Conservation (phyloP, 2,329 filamentous ascomycete genomes). For the Ustulina deusta region DNA sequence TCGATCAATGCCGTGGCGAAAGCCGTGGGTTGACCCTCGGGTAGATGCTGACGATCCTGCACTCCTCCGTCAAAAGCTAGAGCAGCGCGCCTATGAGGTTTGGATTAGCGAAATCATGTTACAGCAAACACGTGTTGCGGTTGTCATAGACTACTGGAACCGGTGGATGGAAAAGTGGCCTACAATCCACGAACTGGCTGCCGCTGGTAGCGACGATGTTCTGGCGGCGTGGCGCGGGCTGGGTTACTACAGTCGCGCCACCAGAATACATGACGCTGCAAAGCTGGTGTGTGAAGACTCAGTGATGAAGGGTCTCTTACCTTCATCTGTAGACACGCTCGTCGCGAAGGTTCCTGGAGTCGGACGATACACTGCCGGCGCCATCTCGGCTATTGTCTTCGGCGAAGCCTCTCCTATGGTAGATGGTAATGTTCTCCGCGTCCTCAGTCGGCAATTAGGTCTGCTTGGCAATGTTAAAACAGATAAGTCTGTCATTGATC, state of each 20-base stretch:
- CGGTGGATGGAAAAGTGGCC: conserved; percentile 72
- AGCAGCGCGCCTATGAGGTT: conserved; percentile 71
- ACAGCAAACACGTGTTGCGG: conserved; percentile 73
- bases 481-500: conserved; percentile 64
- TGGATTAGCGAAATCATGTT: conserved; percentile 77
- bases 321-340: conserved; percentile 59
- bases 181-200: conserved; percentile 67
- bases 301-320: conserved; percentile 61
- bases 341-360: conserved; percentile 68
- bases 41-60: conserved; percentile 40
- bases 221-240: conserved; percentile 70
- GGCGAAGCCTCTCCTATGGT: conserved; percentile 70
- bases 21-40: conserved; percentile 65
- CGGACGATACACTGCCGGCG: conserved; percentile 72
- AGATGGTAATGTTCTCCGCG: conserved; percentile 72
- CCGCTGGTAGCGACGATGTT: conserved; percentile 66
- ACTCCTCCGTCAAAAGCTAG: conserved; percentile 58
- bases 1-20: conserved; percentile 71
- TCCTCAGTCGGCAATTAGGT: conserved; percentile 70
- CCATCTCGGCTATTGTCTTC: conserved; percentile 72
- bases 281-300: conserved; percentile 61
- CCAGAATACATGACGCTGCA: conserved; percentile 69
- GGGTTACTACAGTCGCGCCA: conserved; percentile 74
- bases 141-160: conserved; percentile 73
- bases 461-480: conserved; percentile 68